Percentiles rank a stretch among this genome's conserved stretches.
Evolutionary conservation across 768 basidiomycete species (phyloP).

Genomic region (Tylopilus subfusipes): DNA sequence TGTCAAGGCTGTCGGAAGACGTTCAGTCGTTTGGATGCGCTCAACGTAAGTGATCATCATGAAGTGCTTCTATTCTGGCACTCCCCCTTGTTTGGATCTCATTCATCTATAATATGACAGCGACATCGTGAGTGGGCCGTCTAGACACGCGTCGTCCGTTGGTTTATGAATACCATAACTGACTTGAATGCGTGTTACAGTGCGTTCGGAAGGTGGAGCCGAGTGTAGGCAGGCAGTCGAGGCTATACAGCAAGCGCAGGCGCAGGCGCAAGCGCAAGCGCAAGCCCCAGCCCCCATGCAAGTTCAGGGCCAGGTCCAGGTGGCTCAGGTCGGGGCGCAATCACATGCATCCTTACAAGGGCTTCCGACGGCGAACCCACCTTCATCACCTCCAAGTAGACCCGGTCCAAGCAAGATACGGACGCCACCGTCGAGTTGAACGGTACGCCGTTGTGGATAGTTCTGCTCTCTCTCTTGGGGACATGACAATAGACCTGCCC

Average conservation of each 20-base stretch:
- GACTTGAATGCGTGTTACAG: constrained; percentile 38
- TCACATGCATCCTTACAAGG: constrained; percentile 24
- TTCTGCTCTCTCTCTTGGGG: constrained; percentile 2
- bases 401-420: constrained; percentile 25
- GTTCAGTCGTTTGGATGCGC: constrained; percentile 89
- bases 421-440: constrained; percentile 21
- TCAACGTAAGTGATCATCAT: constrained; percentile 70
- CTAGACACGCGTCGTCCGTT: constrained; percentile 21
- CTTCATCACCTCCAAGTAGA: constrained; percentile 18
- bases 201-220: constrained; percentile 81
- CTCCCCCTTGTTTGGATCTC: constrained; percentile 21
- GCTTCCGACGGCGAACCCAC: constrained; percentile 16
- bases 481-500: constrained; percentile 20
- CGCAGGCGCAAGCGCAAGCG: constrained; percentile 22
- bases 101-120: constrained; percentile 39
- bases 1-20: constrained; percentile 94
- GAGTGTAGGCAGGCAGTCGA: constrained; percentile 57
- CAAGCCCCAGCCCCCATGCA: constrained; percentile 20
- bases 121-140: constrained; percentile 63
- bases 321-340: constrained; percentile 17
- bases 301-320: constrained; percentile 21
- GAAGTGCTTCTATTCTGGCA: constrained; percentile 26
- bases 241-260: constrained; percentile 34
- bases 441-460: neutral
- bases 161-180: constrained; percentile 25